A percentile compares a stretch with the other conserved stretches of the same genome.
Conservation (phyloP, 1,139 yeast genomes). For the Yamadazyma pseudoaaseri region DNA sequence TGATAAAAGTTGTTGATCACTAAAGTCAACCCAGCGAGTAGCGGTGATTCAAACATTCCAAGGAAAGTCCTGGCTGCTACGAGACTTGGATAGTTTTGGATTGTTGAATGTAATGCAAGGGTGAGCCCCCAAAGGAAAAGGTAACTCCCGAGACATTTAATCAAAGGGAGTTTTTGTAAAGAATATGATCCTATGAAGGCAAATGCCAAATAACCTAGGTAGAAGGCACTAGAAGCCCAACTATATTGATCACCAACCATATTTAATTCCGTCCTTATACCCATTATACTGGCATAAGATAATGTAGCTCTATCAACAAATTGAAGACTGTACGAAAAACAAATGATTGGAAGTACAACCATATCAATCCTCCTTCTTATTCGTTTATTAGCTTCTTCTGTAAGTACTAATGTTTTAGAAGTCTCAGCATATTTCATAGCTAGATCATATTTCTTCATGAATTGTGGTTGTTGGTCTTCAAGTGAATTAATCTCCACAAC, state of each 20-base stretch:
- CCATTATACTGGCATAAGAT: slow-evolving; percentile 59
- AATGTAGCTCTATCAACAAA: slow-evolving; percentile 61
- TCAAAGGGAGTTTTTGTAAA: slow-evolving; percentile 32
- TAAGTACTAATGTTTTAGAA: slow-evolving; percentile 8
- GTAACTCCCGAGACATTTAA: slow-evolving; percentile 18
- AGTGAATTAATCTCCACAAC: slow-evolving; percentile 6
- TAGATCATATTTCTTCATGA: slow-evolving; percentile 4
- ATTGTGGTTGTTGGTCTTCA: slow-evolving; percentile 4
- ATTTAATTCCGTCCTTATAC: slow-evolving; percentile 42
- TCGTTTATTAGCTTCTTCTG: slow-evolving; percentile 7
- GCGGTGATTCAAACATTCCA: slow-evolving; percentile 50
- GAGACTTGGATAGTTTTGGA: slow-evolving; percentile 22
- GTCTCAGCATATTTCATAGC: slow-evolving; percentile 10
- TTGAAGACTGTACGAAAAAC: slow-evolving; percentile 52
- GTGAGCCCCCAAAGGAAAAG: slow-evolving; percentile 25
- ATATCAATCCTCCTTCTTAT: slow-evolving; percentile 48
- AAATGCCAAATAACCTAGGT: slow-evolving; percentile 47
- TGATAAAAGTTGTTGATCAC: slow-evolving; percentile 22
- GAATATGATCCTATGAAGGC: slow-evolving; percentile 43
- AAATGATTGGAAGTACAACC: slow-evolving; percentile 51
- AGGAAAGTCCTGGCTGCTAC: slow-evolving; percentile 26
- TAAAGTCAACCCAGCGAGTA: slow-evolving; percentile 25
- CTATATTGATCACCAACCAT: slow-evolving; percentile 50
- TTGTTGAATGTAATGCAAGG: slow-evolving; percentile 21
- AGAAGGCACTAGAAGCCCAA: slow-evolving; percentile 55